phyloP scores from a whole-genome alignment of 2,329 filamentous ascomycete species.

The Paecilomyces sp. region DNA sequence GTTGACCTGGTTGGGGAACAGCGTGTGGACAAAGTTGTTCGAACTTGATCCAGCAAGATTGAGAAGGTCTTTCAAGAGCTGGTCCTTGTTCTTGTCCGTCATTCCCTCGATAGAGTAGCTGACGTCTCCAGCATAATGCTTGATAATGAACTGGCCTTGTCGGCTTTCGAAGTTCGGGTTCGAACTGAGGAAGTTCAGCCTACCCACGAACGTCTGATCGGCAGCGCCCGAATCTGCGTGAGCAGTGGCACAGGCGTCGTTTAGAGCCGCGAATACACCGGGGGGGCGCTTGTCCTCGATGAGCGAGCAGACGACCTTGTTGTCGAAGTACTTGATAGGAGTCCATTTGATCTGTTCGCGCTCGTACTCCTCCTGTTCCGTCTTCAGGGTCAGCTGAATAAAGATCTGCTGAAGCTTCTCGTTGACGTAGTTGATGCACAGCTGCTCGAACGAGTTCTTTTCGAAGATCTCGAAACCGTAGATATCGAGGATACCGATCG shows the following conservation, averaged over 20 bases:
- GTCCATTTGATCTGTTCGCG: constrained; percentile 96
- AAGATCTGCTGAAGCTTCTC: constrained; percentile 99
- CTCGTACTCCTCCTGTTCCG: constrained; percentile 89
- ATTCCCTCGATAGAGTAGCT: constrained; percentile 92
- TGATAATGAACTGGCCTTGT: constrained; percentile 95
- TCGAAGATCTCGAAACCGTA: constrained; percentile 99
- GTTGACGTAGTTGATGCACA: constrained; percentile 99
- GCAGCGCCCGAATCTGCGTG: constrained; percentile 92
- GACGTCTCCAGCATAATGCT: constrained; percentile 97
- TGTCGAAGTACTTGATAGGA: constrained; percentile 98
- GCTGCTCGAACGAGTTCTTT: constrained; percentile 96
- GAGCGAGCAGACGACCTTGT: constrained; percentile 95
- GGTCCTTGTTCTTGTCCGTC: constrained; percentile 99
- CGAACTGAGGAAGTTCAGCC: constrained; percentile 75
- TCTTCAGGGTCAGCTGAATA: constrained; percentile 92
- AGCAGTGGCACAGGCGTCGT: constrained; percentile 97
- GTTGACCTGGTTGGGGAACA: constrained; percentile 91
- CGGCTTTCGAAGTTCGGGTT: constrained; percentile 87
- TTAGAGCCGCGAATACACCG: constrained; percentile 90
- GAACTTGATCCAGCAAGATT: constrained; percentile 77
- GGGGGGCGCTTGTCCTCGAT: constrained; percentile 88
- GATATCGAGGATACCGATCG: constrained; percentile 95
- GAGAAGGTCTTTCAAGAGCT: constrained; percentile 86
- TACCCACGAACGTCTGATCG: constrained; percentile 91
- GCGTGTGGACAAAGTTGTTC: constrained; percentile 75